Evolutionary conservation across 2,329 filamentous ascomycete species (phyloP).

Genomic region (Beauveria sp.): DNA sequence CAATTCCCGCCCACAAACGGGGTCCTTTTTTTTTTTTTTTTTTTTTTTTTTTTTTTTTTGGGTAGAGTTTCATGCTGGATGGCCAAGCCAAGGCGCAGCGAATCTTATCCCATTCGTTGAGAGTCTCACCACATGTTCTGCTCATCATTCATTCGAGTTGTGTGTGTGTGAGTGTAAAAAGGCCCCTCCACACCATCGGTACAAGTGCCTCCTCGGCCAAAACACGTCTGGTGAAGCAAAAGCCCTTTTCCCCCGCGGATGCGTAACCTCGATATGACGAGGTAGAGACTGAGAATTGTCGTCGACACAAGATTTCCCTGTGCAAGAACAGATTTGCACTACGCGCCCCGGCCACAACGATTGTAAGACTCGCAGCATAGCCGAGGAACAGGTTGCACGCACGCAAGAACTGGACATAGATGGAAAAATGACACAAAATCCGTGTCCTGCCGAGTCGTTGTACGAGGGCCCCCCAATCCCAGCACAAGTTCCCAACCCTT

Average conservation of each 20-base stretch:
- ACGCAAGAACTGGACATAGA: neutral
- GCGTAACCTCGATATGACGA: no score
- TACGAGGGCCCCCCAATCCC: neutral
- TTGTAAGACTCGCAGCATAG: neutral
- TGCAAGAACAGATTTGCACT: no score
- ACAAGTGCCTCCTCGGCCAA: neutral
- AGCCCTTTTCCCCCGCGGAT: no score
- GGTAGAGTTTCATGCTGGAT: neutral
- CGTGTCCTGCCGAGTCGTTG: neutral
- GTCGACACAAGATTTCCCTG: no score
- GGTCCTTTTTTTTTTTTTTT: neutral
- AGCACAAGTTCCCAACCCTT: no score
- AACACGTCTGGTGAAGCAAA: no score
- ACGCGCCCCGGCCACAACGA: no score
- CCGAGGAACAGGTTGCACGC: slow-evolving; percentile 3
- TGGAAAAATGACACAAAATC: neutral
- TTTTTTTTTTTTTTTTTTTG: no score
- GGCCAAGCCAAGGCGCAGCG: neutral
- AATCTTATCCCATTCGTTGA: neutral
- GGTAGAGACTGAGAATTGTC: no score
- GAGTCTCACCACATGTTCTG: neutral
- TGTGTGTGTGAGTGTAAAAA: neutral
- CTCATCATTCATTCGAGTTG: neutral
- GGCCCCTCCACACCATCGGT: slow-evolving; percentile 1
- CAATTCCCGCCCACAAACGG: slow-evolving; percentile 1